phyloP scores from a whole-genome alignment of 2,329 filamentous ascomycete species.

The Didymellaceae sp. region DNA sequence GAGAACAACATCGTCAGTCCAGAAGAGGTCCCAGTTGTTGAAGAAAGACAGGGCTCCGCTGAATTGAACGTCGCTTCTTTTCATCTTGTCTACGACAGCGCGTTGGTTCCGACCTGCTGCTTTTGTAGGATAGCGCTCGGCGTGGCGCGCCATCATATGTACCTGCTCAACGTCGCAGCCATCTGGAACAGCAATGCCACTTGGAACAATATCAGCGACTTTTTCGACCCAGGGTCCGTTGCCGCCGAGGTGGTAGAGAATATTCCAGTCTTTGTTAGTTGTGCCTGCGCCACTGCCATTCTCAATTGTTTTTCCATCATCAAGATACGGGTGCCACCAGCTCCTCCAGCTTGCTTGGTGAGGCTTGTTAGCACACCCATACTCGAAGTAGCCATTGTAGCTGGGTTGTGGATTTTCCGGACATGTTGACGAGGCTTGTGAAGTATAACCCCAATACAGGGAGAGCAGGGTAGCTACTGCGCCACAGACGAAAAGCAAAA shows the following conservation, averaged over 20 bases:
- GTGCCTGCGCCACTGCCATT: slow-evolving; percentile 34
- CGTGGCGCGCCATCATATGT: slow-evolving; percentile 67
- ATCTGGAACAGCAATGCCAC: slow-evolving; percentile 53
- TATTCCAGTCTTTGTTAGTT: slow-evolving; percentile 53
- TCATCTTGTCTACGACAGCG: slow-evolving; percentile 56
- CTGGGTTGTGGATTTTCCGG: neutral
- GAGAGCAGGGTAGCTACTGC: slow-evolving; percentile 4
- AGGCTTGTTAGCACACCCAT: slow-evolving; percentile 37
- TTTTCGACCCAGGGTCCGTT: slow-evolving; percentile 64
- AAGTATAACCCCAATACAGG: slow-evolving; percentile 9
- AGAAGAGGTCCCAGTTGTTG: slow-evolving; percentile 63
- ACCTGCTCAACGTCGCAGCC: slow-evolving; percentile 62
- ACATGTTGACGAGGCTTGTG: neutral
- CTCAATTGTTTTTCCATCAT: slow-evolving; percentile 8
- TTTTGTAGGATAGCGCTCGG: slow-evolving; percentile 63
- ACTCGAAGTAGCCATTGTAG: slow-evolving; percentile 31
- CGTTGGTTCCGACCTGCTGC: slow-evolving; percentile 57
- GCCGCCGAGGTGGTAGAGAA: slow-evolving; percentile 61
- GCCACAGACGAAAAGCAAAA: neutral
- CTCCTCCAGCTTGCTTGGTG: slow-evolving; percentile 44
- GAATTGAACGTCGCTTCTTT: slow-evolving; percentile 49
- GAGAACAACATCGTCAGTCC: slow-evolving; percentile 52
- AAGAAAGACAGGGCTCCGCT: slow-evolving; percentile 61
- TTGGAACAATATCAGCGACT: slow-evolving; percentile 48
- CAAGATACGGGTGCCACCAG: slow-evolving; percentile 44